Evolutionary conservation across 108 stramenopile genomes (phyloP), one percentile per base, ranked within the genome.

Genomic region (Nannochloropsis oceanica): DNA sequence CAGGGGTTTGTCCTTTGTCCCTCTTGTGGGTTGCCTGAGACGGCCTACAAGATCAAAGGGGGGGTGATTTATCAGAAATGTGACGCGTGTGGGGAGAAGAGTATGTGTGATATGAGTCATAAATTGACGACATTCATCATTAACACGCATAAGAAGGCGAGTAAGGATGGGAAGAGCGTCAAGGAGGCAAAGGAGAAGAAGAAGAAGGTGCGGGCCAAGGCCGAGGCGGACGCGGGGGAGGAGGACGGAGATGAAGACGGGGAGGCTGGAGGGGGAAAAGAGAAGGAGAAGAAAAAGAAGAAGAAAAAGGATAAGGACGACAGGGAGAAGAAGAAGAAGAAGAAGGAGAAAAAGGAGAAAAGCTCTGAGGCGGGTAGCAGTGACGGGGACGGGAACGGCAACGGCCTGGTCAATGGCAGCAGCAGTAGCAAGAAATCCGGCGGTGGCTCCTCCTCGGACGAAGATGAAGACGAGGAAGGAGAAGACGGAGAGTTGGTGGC

Each of bases 1-100:
- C 95, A 98, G 83, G 81, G 85, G 34, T 99, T 98, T 87, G 99
- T 99, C 25, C 88, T 99, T n/a, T 99, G 99, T 87, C 96, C 96
- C 90, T 93, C 93, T 84, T 99, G 99, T 87, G 82, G 93, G 25
- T 91, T 97, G 82, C 99, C 99, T 1, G 99, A 99, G 92, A 97
- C 84, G 8, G 83, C 96, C 79, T 97, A 98, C 94, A 95, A 95
- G 87, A 95, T 99, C 90, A 99, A 99, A 92, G 90, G 87, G 80
- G 96, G 93, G 50, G 80, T 86, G 27, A 95, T 99, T 89, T 94
- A 85, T 84, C 97, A 98, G 90, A 95, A 95, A 85, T 99, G 99
- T 91, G 91, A 92, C 27, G 99, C 97, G 11, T 99, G 99, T 91
- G 97, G 99, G 26, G 94, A 93, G 80, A 98, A 96, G 92, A 97